Evolutionary conservation across 1,284 basidiomycete species (phyloP).

Genomic region (Leucoagaricus sp.): DNA sequence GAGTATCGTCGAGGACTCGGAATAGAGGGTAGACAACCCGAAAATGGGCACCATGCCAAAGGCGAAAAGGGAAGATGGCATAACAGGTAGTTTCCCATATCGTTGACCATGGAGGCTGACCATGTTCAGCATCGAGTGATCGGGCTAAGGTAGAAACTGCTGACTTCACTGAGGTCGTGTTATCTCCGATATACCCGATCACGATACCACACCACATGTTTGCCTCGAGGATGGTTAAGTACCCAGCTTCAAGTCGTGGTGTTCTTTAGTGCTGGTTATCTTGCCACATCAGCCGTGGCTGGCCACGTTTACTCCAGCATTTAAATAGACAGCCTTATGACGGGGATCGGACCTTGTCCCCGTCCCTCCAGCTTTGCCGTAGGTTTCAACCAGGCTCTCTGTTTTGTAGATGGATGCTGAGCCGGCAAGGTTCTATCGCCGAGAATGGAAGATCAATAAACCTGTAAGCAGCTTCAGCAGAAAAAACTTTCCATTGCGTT

Average conservation of each 20-base stretch:
- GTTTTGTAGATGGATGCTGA: neutral
- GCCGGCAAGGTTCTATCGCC: slow-evolving; percentile 1
- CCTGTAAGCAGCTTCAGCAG: neutral
- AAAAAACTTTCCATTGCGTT: neutral
- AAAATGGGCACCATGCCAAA: neutral
- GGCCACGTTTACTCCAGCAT: slow-evolving; percentile 4
- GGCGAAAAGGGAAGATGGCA: neutral
- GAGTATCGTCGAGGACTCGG: neutral
- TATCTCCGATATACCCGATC: neutral
- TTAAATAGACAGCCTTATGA: neutral
- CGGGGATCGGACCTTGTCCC: neutral
- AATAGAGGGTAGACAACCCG: neutral
- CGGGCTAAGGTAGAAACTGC: no score
- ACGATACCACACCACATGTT: neutral
- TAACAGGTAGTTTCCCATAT: neutral
- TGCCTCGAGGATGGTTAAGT: slow-evolving; percentile 1
- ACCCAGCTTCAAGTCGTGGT: neutral
- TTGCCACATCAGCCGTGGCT: neutral
- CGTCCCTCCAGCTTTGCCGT: neutral
- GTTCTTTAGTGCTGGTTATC: neutral
- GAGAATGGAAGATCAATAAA: slow-evolving; percentile 10
- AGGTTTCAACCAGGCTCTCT: neutral
- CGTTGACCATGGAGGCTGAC: slow-evolving; percentile 9
- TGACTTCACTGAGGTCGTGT: no score
- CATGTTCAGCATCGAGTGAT: neutral